Conservation (phyloP, 2,329 filamentous ascomycete species). For the Cercospora sp. region DNA sequence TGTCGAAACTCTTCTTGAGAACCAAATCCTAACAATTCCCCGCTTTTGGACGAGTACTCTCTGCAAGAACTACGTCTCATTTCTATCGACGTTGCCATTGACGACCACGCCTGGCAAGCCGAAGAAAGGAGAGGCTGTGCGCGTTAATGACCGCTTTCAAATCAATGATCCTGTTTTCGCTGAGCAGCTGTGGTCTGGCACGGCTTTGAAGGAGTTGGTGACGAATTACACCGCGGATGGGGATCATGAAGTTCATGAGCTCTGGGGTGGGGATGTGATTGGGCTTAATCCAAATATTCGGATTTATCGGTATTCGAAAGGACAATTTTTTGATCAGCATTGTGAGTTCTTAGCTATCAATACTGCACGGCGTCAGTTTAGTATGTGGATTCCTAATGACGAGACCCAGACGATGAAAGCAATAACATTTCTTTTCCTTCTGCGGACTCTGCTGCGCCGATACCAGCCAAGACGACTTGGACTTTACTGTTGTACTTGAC, state of each 20-base stretch:
- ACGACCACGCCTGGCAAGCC: slow-evolving; percentile 76
- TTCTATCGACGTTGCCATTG: slow-evolving; percentile 69
- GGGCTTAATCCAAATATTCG: slow-evolving; percentile 86
- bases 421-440: slow-evolving; percentile 67
- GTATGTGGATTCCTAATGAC: neutral
- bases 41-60: slow-evolving; percentile 74
- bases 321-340: slow-evolving; percentile 90
- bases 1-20: slow-evolving; percentile 58
- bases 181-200: slow-evolving; percentile 72
- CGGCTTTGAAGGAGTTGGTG: slow-evolving; percentile 67
- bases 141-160: slow-evolving; percentile 89
- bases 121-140: slow-evolving; percentile 75
- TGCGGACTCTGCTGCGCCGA: slow-evolving; percentile 42
- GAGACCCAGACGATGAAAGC: slow-evolving; percentile 73
- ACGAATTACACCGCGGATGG: slow-evolving; percentile 42
- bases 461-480: slow-evolving; percentile 76
- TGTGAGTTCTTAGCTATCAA: slow-evolving; percentile 59
- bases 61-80: slow-evolving; percentile 74
- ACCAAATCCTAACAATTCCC: slow-evolving; percentile 71
- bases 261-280: slow-evolving; percentile 79
- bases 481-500: slow-evolving; percentile 87
- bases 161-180: slow-evolving; percentile 75
- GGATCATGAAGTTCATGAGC: slow-evolving; percentile 35
- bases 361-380: no score
- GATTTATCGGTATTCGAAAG: slow-evolving; percentile 80